A percentile compares a stretch with the other conserved stretches of the same genome.
Evolutionary conservation across 345 rosid genomes (phyloP).

Genomic region (Lumnitzera racemosa): DNA sequence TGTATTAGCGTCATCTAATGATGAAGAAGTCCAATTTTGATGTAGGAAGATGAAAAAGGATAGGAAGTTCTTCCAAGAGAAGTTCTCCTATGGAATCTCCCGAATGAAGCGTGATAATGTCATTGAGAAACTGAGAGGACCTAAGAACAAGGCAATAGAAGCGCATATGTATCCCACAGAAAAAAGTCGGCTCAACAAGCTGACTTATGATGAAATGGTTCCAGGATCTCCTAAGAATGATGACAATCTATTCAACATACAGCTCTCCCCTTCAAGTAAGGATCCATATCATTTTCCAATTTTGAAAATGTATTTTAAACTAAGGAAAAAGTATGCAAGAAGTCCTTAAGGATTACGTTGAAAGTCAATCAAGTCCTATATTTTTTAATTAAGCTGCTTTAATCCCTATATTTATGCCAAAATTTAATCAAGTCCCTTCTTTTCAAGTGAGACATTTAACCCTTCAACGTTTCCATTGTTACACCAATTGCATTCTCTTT

Average conservation of each 20-base stretch:
- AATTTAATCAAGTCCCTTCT: no score
- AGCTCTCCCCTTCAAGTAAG: background rate
- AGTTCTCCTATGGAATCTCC: slow-evolving; percentile 32
- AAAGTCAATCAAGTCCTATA: no score
- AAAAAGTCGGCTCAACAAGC: background rate
- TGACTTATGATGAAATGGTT: background rate
- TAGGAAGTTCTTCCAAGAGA: slow-evolving; percentile 24
- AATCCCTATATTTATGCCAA: no score
- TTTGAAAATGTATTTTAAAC: no score
- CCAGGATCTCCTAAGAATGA: background rate
- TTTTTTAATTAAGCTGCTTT: no score
- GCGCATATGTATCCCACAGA: background rate
- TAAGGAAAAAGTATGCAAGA: no score
- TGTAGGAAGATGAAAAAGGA: slow-evolving; percentile 33
- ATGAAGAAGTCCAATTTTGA: background rate
- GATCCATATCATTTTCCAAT: background rate
- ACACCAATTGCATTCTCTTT: no score
- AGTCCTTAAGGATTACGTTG: no score
- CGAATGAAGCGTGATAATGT: slow-evolving; percentile 24
- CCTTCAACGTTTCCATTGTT: no score
- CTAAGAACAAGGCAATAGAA: background rate
- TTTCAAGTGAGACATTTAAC: no score
- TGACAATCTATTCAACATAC: slow-evolving; percentile 3
- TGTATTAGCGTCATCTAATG: no score
- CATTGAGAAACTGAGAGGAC: slow-evolving; percentile 27